Base-by-base conservation (phyloP, 495 filamentous ascomycete genomes). In the Penicillium odoratum region DNA sequence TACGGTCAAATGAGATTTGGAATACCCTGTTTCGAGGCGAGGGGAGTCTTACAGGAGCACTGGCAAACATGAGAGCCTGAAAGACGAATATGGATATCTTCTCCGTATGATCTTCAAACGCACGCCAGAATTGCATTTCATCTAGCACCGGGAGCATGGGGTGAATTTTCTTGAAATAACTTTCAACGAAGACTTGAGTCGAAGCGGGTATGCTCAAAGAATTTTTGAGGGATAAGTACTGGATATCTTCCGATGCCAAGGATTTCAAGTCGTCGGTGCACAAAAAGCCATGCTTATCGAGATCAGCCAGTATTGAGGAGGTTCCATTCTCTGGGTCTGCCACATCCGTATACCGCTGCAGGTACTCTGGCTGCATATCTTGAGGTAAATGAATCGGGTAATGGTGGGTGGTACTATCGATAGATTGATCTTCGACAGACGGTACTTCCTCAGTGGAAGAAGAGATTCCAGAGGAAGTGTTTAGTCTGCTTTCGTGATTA, bases 151-250 rank as follows among this genome's bases (percentile, higher is more conserved):
- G 80, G 25, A 79, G 56, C 8, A 69, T 57, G 3, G 80, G 78
- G 56, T 82, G 78, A 13, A 81, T 69, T 16, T 75, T 70, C 51
- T 74, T 66, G 56, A 82, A 82, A 50, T 80, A 82, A 26, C 73
- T 69, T 4, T 70, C 68, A 8, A 81, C 63, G 51, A 82, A 78
- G 25, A 78, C 74, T n/a, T 76, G 67, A 0, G 78, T 65, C 7
- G 71, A 64, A 5, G 65, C 68, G 1, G 78, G 80, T 7, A 82
- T 43, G 45, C 65, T 69, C 3, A 81, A 67, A 51, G 76, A 79
- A 6, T 73, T 74, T 47, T 80, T 71, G 0, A 70, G 69, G 7
- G 69, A 64, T 5, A 82, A 66, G 51, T 72, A 79, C 15, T 73
- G 69, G 26, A 77, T 61, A 61, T 81, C 76, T 52, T 79, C 72